Evolutionary conservation across 352 stramenopile species (phyloP).

Genomic region (Sclerospora graminicola): DNA sequence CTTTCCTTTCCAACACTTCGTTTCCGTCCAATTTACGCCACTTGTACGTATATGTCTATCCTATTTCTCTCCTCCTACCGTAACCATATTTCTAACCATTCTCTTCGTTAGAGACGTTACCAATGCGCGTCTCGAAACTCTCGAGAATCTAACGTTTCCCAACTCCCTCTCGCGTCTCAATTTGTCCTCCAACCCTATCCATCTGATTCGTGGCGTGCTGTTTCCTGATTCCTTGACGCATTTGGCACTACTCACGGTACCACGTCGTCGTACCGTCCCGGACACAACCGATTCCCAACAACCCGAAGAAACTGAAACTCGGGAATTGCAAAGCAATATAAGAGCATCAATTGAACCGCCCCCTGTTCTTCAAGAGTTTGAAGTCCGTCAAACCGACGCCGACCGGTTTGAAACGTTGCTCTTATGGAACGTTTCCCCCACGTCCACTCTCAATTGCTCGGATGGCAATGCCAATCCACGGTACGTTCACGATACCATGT

Average conservation of each 20-base stretch:
- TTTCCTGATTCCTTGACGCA: no score
- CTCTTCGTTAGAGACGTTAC: constrained; percentile 10
- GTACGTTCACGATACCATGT: constrained; percentile 35
- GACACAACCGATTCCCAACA: no score
- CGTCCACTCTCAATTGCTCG: constrained; percentile 29
- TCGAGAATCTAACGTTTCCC: constrained; percentile 32
- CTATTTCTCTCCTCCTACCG: not conserved
- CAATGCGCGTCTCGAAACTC: constrained; percentile 14
- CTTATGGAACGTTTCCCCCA: constrained; percentile 29
- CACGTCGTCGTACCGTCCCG: no score
- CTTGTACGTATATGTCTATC: constrained; percentile 31
- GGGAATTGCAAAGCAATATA: not conserved
- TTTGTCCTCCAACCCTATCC: no score
- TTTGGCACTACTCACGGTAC: no score
- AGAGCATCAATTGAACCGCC: no score
- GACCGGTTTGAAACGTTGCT: constrained; percentile 19
- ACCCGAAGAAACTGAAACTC: no score
- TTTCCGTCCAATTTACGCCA: constrained; percentile 20
- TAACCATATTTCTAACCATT: not conserved
- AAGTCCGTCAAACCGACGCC: constrained; percentile 29
- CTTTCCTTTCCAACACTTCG: constrained; percentile 12
- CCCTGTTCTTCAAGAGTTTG: constrained; percentile 31
- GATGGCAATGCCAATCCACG: constrained; percentile 23
- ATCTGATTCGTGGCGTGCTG: no score
- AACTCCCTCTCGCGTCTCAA: no score